Evolutionary conservation across 192 early-diverging fungal genomes (phyloP), one percentile per base, ranked within the genome.

Genomic region (Podila epigama): DNA sequence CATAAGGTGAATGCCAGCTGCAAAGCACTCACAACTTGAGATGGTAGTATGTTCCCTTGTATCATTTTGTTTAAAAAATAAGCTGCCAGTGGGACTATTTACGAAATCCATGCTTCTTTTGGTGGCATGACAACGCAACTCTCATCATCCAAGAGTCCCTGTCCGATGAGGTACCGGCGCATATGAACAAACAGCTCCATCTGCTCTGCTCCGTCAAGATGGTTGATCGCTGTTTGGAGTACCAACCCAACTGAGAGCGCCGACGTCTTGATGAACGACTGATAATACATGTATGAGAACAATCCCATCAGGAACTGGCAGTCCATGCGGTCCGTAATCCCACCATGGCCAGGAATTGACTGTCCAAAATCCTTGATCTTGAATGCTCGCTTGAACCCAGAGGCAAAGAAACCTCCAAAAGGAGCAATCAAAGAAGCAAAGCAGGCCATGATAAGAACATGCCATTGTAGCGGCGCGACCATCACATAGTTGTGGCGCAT

Each of bases 341-440:
- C 97, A 63, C 97, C 97, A 66, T 98, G 97, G n/a, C 97, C 97
- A 4, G 97, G 97, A 58, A 98, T 98, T 35, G 90, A 94, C 70
- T 97, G 90, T 20, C 94, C 93, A 79, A 97, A 98, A 75, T 98
- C 97, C 70, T 98, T 97, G 77, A 97, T 92, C 52, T 97, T 95
- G 83, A 99, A 97, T 1, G 97, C 97, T 22, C 97, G 88, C 82
- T 99, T 99, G 64, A 96, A 91, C 15, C 95, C 97, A 61, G 92
- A 93, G 6, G 97, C 97, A 85, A 98, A 98, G 86, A 97, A 98
- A 4, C 97, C 97, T 63, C 97, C 97, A 81, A 98, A 97, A 22
- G 97, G 97, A 36, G 96, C 96, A 73, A 98, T 97, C 63, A 96
- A 75, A 20, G 94, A 96, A 11, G 96, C 96, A 85, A 97, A 98